Conservation (phyloP, 1,139 yeast species). For the Kurtzmaniella quercitrusa region DNA sequence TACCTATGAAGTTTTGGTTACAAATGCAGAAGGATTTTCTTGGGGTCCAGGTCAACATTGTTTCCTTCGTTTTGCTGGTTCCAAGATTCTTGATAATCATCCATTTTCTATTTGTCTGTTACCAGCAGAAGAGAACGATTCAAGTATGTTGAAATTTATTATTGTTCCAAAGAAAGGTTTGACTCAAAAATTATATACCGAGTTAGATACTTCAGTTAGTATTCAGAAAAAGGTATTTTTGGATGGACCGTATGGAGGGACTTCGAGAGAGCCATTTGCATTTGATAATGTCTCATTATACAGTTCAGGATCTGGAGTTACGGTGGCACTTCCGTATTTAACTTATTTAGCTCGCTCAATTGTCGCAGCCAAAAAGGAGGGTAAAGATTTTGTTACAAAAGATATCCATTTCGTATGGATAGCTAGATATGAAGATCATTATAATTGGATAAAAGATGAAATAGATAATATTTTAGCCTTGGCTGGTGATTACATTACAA, state of each 20-base stretch:
- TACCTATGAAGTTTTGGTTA: constrained; percentile 40
- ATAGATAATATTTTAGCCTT: constrained; percentile 23
- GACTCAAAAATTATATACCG: constrained; percentile 30
- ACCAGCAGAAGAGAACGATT: constrained; percentile 20
- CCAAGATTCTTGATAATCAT: constrained; percentile 50
- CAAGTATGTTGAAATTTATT: constrained; percentile 38
- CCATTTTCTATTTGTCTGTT: constrained; percentile 56
- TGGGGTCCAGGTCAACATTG: constrained; percentile 67
- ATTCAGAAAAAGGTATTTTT: constrained; percentile 34
- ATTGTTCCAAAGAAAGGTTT: constrained; percentile 51
- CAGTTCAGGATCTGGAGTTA: constrained; percentile 53
- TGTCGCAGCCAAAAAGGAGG: constrained; percentile 11
- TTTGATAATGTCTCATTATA: constrained; percentile 46
- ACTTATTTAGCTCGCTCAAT: constrained; percentile 18
- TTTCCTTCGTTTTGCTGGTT: constrained; percentile 45
- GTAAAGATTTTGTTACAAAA: constrained; percentile 15
- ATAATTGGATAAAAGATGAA: constrained; percentile 46
- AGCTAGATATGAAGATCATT: constrained; percentile 28
- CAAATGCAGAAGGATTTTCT: constrained; percentile 30
- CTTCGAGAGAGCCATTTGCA: constrained; percentile 42
- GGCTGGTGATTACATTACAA: constrained; percentile 21
- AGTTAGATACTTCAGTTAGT: constrained; percentile 21
- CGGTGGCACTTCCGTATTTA: constrained; percentile 51
- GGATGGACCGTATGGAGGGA: constrained; percentile 68
- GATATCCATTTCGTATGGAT: constrained; percentile 49